These are phyloP conservation scores for Abortiporus biennis DNA, from an alignment of 1,284 basidiomycete genomes.

Conservation along the genomic window DNA sequence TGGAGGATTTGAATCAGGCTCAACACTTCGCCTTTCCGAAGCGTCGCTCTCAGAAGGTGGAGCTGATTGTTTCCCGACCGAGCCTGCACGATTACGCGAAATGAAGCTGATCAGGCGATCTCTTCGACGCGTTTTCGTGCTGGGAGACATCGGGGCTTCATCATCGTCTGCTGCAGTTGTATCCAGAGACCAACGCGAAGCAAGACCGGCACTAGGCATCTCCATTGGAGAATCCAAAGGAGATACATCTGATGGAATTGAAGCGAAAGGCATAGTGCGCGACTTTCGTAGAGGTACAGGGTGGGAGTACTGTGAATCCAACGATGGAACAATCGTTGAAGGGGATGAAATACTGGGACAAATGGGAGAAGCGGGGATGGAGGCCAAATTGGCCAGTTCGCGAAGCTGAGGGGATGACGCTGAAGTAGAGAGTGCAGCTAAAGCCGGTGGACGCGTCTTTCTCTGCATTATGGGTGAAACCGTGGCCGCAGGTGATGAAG, in stretches of 20 bases:
- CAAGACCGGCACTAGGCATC: constrained; percentile 11
- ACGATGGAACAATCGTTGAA: constrained; percentile 5
- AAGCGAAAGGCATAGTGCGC: constrained; percentile 9
- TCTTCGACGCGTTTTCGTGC: constrained; percentile 19
- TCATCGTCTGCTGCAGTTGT: constrained; percentile 15
- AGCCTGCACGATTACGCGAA: constrained; percentile 22
- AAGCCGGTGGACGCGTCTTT: constrained; percentile 18
- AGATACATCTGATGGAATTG: constrained; percentile 5
- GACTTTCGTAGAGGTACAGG: constrained; percentile 9
- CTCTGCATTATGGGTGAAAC: constrained; percentile 11
- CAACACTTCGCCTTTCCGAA: constrained; percentile 7
- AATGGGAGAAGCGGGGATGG: constrained; percentile 15
- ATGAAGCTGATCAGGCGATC: constrained; percentile 27
- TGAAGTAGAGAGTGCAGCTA: constrained; percentile 21
- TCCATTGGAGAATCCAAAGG: constrained; percentile 10
- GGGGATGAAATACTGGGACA: constrained; percentile 3
- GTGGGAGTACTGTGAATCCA: constrained; percentile 8
- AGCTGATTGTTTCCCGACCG: constrained; percentile 19
- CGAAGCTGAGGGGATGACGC: constrained; percentile 24
- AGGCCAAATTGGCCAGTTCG: constrained; percentile 17
- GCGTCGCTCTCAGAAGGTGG: constrained; percentile 13
- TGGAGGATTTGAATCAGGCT: not conserved
- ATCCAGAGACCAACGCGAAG: constrained; percentile 28
- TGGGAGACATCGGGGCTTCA: not conserved
- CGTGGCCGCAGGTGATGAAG: not conserved